Conservation (phyloP, 768 basidiomycete species). For the Megacollybia marginata region DNA sequence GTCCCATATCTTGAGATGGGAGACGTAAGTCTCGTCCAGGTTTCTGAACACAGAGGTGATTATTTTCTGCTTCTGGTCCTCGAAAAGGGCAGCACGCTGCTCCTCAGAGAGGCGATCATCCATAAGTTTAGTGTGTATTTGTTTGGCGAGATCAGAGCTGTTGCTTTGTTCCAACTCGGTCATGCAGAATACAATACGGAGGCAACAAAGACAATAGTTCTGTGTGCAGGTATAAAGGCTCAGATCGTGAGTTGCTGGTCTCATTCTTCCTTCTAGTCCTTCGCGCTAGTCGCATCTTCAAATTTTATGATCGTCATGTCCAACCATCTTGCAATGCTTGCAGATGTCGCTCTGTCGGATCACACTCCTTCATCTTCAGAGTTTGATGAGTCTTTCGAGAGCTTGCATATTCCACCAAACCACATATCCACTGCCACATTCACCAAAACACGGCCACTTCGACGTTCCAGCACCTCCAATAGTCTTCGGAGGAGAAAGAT, state of each 20-base stretch:
- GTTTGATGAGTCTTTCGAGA: background rate
- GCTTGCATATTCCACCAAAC: too few species aligned
- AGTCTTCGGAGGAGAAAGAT: background rate
- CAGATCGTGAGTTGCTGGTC: background rate
- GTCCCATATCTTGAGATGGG: slow-evolving; percentile 93
- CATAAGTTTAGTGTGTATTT: background rate
- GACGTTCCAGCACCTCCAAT: background rate
- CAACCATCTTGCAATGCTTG: background rate
- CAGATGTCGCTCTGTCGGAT: background rate
- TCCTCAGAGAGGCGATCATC: background rate
- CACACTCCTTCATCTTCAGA: background rate
- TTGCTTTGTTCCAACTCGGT: background rate
- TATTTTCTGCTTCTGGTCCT: slow-evolving; percentile 59
- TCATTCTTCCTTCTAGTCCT: background rate
- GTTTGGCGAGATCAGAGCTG: background rate
- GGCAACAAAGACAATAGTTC: background rate
- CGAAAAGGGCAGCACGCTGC: background rate
- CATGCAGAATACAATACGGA: slow-evolving; percentile 9
- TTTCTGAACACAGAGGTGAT: slow-evolving; percentile 79
- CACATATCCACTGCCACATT: slow-evolving; percentile 1
- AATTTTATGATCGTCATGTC: background rate
- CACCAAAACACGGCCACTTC: background rate
- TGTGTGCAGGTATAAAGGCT: slow-evolving; percentile 1
- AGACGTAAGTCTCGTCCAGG: slow-evolving; percentile 70
- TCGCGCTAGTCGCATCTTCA: slow-evolving; percentile 1